Conservation (phyloP, 495 filamentous ascomycete species). For the Articulospora tetracladia region DNA sequence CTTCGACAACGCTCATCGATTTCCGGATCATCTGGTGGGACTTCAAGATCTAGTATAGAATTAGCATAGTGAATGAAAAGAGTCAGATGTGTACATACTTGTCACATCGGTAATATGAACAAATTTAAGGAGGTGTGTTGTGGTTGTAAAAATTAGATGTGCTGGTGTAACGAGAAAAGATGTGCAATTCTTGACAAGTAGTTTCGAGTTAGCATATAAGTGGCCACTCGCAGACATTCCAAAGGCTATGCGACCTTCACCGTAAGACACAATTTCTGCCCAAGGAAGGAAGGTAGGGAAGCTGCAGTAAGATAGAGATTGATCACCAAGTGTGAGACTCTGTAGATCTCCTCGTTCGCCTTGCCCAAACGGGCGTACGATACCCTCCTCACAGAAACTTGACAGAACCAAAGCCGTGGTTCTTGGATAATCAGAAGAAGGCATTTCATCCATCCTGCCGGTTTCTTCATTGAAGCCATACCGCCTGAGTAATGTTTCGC, state of each 20-base stretch:
- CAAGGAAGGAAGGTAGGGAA: conserved; percentile 49
- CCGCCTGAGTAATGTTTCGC: conserved; percentile 1
- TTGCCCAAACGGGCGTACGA: conserved; percentile 16
- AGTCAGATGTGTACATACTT: conserved; percentile 43
- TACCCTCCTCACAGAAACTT: conserved; percentile 10
- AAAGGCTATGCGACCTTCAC: conserved; percentile 44
- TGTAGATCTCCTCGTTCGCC: conserved; percentile 15
- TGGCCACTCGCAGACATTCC: conserved; percentile 68
- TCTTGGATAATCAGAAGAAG: background rate
- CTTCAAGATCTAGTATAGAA: conserved; percentile 56
- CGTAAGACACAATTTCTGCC: conserved; percentile 39
- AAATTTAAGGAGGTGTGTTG: conserved; percentile 88
- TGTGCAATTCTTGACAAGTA: conserved; percentile 80
- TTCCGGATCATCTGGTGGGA: conserved; percentile 85
- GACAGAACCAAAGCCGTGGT: conserved; percentile 8
- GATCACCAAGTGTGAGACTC: conserved; percentile 7
- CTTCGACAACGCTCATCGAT: conserved; percentile 88
- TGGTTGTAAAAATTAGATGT: conserved; percentile 89
- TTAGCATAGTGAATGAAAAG: background rate
- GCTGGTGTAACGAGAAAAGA: conserved; percentile 80
- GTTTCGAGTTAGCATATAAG: conserved; percentile 71
- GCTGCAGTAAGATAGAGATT: conserved; percentile 13
- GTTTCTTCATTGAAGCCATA: conserved; percentile 19
- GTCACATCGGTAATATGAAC: conserved; percentile 70
- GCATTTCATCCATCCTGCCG: conserved; percentile 17